These are phyloP conservation scores for Colletotrichum brevisporum DNA, from an alignment of 2,329 filamentous ascomycete species.

Conservation along the genomic window DNA sequence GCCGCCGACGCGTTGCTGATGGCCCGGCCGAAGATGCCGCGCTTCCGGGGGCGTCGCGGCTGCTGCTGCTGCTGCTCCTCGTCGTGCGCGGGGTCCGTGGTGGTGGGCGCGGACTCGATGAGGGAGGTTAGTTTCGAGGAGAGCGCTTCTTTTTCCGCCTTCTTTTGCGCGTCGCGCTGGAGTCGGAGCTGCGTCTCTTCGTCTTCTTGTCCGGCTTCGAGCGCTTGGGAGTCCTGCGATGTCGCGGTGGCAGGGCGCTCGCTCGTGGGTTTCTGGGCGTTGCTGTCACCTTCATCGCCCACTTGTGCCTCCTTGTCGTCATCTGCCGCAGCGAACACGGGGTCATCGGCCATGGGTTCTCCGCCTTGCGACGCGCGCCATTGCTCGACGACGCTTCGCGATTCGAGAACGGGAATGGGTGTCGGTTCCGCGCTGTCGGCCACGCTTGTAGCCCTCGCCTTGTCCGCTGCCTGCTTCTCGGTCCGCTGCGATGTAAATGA, in stretches of 20 bases:
- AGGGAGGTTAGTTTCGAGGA: constrained; percentile 59
- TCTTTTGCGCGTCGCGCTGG: constrained; percentile 44
- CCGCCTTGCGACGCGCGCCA: neutral
- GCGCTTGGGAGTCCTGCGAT: constrained; percentile 31
- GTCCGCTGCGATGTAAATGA: constrained; percentile 49
- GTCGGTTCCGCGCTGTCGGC: constrained; percentile 36
- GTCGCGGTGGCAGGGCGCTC: neutral
- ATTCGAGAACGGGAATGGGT: constrained; percentile 12
- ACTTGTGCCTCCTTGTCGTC: neutral
- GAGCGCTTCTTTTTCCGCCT: constrained; percentile 57
- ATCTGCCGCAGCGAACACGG: neutral
- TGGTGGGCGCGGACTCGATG: constrained; percentile 50
- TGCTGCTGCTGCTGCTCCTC: constrained; percentile 38
- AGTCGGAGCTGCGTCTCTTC: constrained; percentile 41
- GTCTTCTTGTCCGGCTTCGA: constrained; percentile 37
- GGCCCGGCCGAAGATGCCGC: constrained; percentile 70
- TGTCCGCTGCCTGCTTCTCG: constrained; percentile 3
- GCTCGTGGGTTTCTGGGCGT: neutral
- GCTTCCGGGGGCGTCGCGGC: constrained; percentile 52
- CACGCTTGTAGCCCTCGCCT: constrained; percentile 25
- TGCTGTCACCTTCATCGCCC: neutral
- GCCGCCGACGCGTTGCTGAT: constrained; percentile 69
- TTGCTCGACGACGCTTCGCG: constrained; percentile 5
- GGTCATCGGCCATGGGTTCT: neutral
- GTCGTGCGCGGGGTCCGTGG: constrained; percentile 35